Evolutionary conservation across 495 filamentous ascomycete genomes (phyloP).

Genomic region (Hypoxylon trugodes): DNA sequence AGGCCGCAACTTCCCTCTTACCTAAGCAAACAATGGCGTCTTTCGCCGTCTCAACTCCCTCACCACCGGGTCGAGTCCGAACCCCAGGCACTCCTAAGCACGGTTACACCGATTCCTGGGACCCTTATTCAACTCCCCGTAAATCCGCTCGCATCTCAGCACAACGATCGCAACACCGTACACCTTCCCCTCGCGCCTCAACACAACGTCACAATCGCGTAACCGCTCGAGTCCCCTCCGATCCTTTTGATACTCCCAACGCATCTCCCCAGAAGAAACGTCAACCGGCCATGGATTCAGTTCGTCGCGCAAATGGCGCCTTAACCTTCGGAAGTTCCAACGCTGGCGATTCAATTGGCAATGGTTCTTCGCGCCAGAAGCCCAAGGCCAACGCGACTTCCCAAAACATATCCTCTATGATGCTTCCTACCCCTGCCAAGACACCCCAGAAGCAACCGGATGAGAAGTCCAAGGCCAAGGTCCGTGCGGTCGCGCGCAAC

Average conservation of each 20-base stretch:
- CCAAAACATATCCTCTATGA: conserved; percentile 44
- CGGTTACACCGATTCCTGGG: conserved; percentile 74
- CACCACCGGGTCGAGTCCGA: conserved; percentile 64
- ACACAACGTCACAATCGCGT: conserved; percentile 44
- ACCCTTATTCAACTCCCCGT: conserved; percentile 72
- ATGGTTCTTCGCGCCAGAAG: conserved; percentile 40
- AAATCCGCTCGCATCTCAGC: conserved; percentile 63
- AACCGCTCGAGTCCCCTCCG: conserved; percentile 42
- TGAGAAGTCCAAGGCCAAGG: conserved; percentile 57
- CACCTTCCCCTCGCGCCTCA: conserved; percentile 55
- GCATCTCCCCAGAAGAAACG: conserved; percentile 64
- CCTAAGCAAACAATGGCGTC: conserved; percentile 36
- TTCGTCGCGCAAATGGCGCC: conserved; percentile 51
- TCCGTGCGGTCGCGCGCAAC: conserved; percentile 73
- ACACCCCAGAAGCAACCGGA: conserved; percentile 80
- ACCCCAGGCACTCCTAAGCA: conserved; percentile 78
- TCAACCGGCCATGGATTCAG: conserved; percentile 43
- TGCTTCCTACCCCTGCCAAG: conserved; percentile 90
- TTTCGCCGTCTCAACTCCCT: conserved; percentile 65
- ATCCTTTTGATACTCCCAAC: conserved; percentile 51
- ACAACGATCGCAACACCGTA: conserved; percentile 50
- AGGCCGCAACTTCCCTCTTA: too few relatives aligned
- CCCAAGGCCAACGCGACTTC: conserved; percentile 14
- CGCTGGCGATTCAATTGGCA: conserved; percentile 49
- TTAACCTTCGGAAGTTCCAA: conserved; percentile 46